Percentiles rank a stretch among this genome's conserved stretches.
Evolutionary conservation across 805 yeast species (phyloP).

Genomic region (Cyberlindnera saturnus): DNA sequence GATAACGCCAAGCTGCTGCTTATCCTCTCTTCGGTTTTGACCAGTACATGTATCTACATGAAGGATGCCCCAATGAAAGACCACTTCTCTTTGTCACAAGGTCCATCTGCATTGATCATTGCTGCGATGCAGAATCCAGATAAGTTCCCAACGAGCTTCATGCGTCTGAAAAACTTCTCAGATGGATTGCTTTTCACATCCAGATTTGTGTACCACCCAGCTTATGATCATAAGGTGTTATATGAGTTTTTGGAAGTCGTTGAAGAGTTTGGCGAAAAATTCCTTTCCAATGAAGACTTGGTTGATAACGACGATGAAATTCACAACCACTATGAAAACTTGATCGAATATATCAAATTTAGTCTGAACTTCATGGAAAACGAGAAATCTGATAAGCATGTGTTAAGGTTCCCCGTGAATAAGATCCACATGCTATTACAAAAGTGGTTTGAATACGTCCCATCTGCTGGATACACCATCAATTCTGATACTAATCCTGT

Average conservation of each 20-base stretch:
- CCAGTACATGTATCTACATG: conserved; percentile 9
- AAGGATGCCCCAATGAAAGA: conserved; percentile 7
- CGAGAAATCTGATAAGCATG: conserved; percentile 8
- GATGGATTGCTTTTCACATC: conserved; percentile 17
- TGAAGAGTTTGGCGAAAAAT: conserved; percentile 13
- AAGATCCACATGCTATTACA: conserved; percentile 9
- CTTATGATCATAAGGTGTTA: conserved; percentile 13
- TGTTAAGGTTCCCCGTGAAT: conserved; percentile 15
- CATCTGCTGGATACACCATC: conserved; percentile 13
- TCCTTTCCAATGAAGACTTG: conserved; percentile 4
- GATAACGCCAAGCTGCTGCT: conserved; percentile 9
- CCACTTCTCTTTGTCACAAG: conserved; percentile 13
- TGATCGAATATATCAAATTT: conserved; percentile 7
- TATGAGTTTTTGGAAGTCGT: conserved; percentile 15
- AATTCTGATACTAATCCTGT: conserved; percentile 6
- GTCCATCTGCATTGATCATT: conserved; percentile 15
- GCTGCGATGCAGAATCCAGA: conserved; percentile 12
- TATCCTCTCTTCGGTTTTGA: conserved; percentile 5
- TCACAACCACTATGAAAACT: conserved; percentile 1
- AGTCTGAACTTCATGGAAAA: conserved; percentile 5
- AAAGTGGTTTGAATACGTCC: conserved; percentile 13
- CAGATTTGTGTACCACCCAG: conserved; percentile 16
- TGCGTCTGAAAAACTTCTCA: conserved; percentile 9
- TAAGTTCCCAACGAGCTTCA: conserved; percentile 9
- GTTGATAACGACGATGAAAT: conserved; percentile 7